These are phyloP conservation scores for Aspergillus pseudoglaucus DNA, from an alignment of 2,329 filamentous ascomycete genomes.

Conservation along the genomic window DNA sequence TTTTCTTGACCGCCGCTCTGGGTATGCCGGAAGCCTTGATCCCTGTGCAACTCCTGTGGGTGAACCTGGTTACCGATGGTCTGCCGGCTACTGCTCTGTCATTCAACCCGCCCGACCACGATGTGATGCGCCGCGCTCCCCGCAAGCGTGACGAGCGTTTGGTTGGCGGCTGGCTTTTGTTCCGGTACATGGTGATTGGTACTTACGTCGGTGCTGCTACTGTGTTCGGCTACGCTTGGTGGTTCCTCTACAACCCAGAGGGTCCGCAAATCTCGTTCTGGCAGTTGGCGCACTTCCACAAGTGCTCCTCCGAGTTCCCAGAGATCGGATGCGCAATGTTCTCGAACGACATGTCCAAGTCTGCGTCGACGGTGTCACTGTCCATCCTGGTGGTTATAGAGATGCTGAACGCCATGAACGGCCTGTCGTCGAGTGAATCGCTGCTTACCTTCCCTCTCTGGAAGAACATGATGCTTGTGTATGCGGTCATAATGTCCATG, in stretches of 20 bases:
- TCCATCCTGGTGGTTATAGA: slow-evolving; percentile 93
- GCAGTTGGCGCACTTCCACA: slow-evolving; percentile 88
- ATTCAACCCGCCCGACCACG: slow-evolving; percentile 97
- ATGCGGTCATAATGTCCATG: slow-evolving; percentile 91
- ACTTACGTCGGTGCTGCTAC: slow-evolving; percentile 92
- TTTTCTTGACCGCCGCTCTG: slow-evolving; percentile 91
- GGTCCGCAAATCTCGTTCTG: slow-evolving; percentile 89
- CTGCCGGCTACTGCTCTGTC: slow-evolving; percentile 91
- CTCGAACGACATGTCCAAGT: slow-evolving; percentile 72
- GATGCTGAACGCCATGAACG: slow-evolving; percentile 99
- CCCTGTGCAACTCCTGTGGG: slow-evolving; percentile 95
- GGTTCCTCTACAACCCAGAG: slow-evolving; percentile 92
- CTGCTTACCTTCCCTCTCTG: slow-evolving; percentile 90
- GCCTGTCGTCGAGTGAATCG: slow-evolving; percentile 88
- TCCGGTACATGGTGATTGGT: slow-evolving; percentile 94
- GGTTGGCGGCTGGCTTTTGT: slow-evolving; percentile 92
- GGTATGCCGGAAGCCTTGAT: slow-evolving; percentile 98
- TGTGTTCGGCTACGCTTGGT: slow-evolving; percentile 98
- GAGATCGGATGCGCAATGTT: slow-evolving; percentile 94
- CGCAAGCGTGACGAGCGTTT: slow-evolving; percentile 88
- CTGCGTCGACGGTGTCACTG: slow-evolving; percentile 87
- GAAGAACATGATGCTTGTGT: slow-evolving; percentile 98
- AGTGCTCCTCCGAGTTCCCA: slow-evolving; percentile 76
- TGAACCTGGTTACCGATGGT: slow-evolving; percentile 96
- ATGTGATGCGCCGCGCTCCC: slow-evolving; percentile 90